Evolutionary conservation across 2,329 filamentous ascomycete species (phyloP), one percentile per base, ranked within the genome.

Genomic region (Trichoderma sp.): DNA sequence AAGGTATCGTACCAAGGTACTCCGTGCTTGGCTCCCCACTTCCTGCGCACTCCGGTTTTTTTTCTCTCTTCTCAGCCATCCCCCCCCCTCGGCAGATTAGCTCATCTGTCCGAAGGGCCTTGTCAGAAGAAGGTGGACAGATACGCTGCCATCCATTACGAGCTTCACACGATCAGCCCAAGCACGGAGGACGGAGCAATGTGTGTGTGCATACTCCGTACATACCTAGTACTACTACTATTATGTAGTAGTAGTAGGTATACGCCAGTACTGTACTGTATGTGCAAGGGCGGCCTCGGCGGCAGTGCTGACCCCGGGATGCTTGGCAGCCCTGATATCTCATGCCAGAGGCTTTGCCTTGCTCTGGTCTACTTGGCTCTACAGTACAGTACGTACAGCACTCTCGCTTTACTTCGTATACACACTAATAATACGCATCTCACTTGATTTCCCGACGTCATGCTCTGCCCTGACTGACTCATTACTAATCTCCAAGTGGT

Each of bases 401-500:
- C n/a, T n/a, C n/a, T n/a, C n/a, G n/a, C 42, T n/a, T n/a, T 54
- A 17, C 50, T 32, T 53, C 13, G 39, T 10, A 22, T 48, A n/a
- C 42, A 22, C 32, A 10, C 12, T 12, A 35, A 12, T 12, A 12
- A 12, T 3, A 12, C 34, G 12, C 32, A 34, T 9, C 8, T 45
- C 42, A 19, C 22, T 48, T 48, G n/a, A 17, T 19, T 34, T 7
- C 52, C 29, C 52, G 29, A 34, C 52, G 52, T 54, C 52, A 54
- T 54, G 17, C 25, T 22, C 52, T 42, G 1, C 2, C n/a, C 17
- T 42, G 37, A 42, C 35, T 53, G 42, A 61, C 39, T 53, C 59
- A 25, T 54, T 53, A 64, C 60, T 64, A 64, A 64, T 54, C 60
- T 25, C 61, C 61, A 52, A 52, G 57, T 25, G 52, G 52, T 64